phyloP scores from a whole-genome alignment of 257 asterid genomes.

The Plantago elongata region DNA sequence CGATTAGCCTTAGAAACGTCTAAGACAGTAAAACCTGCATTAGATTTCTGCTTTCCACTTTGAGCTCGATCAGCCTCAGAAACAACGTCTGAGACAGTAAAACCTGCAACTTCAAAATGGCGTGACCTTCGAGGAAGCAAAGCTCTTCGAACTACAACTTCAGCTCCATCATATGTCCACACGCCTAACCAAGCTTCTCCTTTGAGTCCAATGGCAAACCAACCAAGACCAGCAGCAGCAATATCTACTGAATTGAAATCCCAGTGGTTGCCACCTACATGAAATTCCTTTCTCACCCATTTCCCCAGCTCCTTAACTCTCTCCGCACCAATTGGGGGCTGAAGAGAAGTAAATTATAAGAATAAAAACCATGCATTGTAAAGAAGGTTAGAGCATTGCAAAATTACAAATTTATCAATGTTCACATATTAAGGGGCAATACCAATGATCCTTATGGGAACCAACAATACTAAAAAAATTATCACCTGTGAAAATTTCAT shows the following conservation, averaged over 20 bases:
- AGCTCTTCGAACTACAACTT: slow-evolving; percentile 47
- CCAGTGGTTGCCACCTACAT: slow-evolving; percentile 54
- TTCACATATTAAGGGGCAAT: neutral
- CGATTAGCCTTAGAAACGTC: too few species aligned
- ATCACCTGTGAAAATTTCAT: too few species aligned
- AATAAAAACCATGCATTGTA: neutral
- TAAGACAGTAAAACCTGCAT: too few species aligned
- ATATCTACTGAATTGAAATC: slow-evolving; percentile 68
- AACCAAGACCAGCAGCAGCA: slow-evolving; percentile 82
- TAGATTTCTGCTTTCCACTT: slow-evolving; percentile 28
- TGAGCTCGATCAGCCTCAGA: slow-evolving; percentile 62
- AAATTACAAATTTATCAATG: neutral
- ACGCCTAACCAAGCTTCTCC: slow-evolving; percentile 63
- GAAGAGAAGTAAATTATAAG: slow-evolving; percentile 17
- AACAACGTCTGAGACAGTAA: slow-evolving; percentile 71
- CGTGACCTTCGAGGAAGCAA: slow-evolving; percentile 68
- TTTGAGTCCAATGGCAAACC: slow-evolving; percentile 81
- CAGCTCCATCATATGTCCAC: slow-evolving; percentile 85
- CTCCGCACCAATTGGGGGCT: slow-evolving; percentile 85
- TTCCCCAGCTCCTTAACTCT: slow-evolving; percentile 62
- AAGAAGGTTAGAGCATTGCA: neutral
- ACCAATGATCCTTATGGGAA: too few species aligned
- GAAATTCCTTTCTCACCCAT: slow-evolving; percentile 69
- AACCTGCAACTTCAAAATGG: slow-evolving; percentile 70
- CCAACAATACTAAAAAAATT: too few species aligned